phyloP scores from a whole-genome alignment of 2,329 filamentous ascomycete species.

The Graphiopsis chlorocephala region DNA sequence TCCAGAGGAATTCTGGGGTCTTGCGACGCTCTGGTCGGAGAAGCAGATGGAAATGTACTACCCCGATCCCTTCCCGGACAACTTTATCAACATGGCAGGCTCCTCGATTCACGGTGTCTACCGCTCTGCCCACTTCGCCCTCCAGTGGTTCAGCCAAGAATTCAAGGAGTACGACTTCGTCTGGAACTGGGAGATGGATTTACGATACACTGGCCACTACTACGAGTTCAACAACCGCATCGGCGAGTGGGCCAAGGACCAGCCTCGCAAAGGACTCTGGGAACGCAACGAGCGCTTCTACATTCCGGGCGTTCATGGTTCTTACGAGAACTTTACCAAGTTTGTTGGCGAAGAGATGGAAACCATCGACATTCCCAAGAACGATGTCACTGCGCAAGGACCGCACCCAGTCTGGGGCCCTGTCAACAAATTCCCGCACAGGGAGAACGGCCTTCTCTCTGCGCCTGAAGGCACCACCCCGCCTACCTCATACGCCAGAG shows the following conservation, averaged over 20 bases:
- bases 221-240: slow-evolving; percentile 74
- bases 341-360: slow-evolving; percentile 59
- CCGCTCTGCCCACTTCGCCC: slow-evolving; percentile 55
- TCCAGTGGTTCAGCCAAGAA: slow-evolving; percentile 52
- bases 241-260: slow-evolving; percentile 60
- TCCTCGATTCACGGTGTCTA: slow-evolving; percentile 84
- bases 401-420: slow-evolving; percentile 65
- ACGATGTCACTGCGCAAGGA: slow-evolving; percentile 49
- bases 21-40: slow-evolving; percentile 91
- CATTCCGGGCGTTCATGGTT: slow-evolving; percentile 66
- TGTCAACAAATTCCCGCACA: slow-evolving; percentile 42
- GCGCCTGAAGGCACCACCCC: slow-evolving; percentile 62
- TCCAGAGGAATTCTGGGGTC: slow-evolving; percentile 80
- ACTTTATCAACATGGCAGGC: slow-evolving; percentile 60
- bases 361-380: slow-evolving; percentile 47
- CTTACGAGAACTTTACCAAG: slow-evolving; percentile 65
- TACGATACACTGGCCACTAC: slow-evolving; percentile 75
- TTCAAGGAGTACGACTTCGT: slow-evolving; percentile 52
- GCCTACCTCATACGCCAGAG: slow-evolving; percentile 56
- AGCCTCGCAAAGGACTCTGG: slow-evolving; percentile 71
- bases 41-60: slow-evolving; percentile 90
- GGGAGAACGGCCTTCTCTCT: slow-evolving; percentile 49
- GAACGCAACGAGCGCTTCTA: slow-evolving; percentile 72
- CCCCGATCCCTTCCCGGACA: slow-evolving; percentile 78
- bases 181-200: slow-evolving; percentile 92